Percentiles rank a stretch among this genome's conserved stretches.
Evolutionary conservation across 2,329 filamentous ascomycete genomes (phyloP).

Genomic region (Aureobasidium mangrovei): DNA sequence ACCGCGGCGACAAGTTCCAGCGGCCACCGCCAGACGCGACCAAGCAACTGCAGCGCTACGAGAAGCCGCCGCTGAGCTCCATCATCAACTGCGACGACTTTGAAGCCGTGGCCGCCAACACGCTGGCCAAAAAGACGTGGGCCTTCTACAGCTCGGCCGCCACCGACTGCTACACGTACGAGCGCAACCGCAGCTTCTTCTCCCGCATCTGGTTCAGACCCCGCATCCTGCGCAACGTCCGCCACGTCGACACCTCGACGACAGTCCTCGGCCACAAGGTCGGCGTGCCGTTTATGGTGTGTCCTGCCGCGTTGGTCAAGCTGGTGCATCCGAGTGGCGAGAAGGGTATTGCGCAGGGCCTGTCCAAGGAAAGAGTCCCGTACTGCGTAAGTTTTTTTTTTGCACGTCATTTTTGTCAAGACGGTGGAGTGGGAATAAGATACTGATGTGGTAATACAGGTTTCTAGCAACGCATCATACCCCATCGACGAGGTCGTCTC

Average conservation of each 20-base stretch:
- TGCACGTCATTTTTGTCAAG: not conserved
- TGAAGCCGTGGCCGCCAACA: slow-evolving; percentile 29
- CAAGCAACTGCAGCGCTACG: slow-evolving; percentile 24
- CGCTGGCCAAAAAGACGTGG: slow-evolving; percentile 30
- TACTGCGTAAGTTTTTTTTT: slow-evolving; percentile 23
- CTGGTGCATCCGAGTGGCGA: slow-evolving; percentile 32
- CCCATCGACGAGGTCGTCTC: slow-evolving; percentile 26
- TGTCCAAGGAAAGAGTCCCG: slow-evolving; percentile 21
- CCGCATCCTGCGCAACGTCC: slow-evolving; percentile 36
- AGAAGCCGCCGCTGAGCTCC: slow-evolving; percentile 38
- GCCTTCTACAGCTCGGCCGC: slow-evolving; percentile 41
- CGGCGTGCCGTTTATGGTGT: slow-evolving; percentile 30
- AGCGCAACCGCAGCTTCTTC: slow-evolving; percentile 35
- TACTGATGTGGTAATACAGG: slow-evolving; percentile 1
- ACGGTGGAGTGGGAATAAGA: slow-evolving; percentile 14
- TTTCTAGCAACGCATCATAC: slow-evolving; percentile 27
- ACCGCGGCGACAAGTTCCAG: slow-evolving; percentile 2
- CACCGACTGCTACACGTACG: slow-evolving; percentile 41
- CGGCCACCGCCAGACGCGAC: slow-evolving; percentile 25
- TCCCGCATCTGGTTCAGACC: slow-evolving; percentile 41
- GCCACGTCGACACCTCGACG: slow-evolving; percentile 23
- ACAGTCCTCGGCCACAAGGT: slow-evolving; percentile 27
- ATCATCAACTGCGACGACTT: slow-evolving; percentile 40
- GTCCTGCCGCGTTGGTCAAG: slow-evolving; percentile 30
- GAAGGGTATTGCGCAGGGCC: slow-evolving; percentile 27